phyloP scores from a whole-genome alignment of 176 grass and related monocot species.

The Oryza meridionalis region DNA sequence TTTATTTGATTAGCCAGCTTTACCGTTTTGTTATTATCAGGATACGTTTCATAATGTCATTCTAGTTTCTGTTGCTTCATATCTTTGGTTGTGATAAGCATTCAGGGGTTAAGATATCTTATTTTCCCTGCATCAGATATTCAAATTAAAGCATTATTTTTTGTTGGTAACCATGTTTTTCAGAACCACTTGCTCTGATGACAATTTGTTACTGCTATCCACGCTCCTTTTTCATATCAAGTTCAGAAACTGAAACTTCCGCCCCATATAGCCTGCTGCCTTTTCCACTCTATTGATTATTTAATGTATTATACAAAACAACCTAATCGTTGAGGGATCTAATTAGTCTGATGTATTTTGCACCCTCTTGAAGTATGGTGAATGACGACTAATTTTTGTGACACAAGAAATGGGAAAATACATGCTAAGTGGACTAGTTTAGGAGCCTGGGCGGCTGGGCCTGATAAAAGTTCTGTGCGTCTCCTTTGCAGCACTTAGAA shows the following conservation, averaged over 20 bases:
- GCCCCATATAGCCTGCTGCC: background rate
- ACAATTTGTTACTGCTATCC: background rate
- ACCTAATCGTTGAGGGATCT: background rate
- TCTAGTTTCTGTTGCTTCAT: background rate
- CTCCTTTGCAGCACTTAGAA: too few species aligned
- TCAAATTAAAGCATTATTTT: background rate
- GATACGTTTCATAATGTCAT: background rate
- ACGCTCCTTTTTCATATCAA: background rate
- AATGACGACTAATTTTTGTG: background rate
- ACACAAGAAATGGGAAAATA: background rate
- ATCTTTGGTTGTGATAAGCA: background rate
- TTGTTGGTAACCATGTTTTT: background rate
- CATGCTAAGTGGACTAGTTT: background rate
- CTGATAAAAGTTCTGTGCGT: background rate
- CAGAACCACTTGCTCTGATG: background rate
- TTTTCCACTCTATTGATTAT: background rate
- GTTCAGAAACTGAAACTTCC: background rate
- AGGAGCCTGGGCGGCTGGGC: background rate
- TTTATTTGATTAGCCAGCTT: background rate
- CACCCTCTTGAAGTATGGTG: background rate
- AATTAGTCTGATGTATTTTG: background rate
- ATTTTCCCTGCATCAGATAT: background rate
- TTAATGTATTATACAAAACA: background rate
- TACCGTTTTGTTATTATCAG: background rate
- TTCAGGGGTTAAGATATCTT: background rate